Percentiles rank a stretch among this genome's conserved stretches.
Evolutionary conservation across 2,329 filamentous ascomycete species (phyloP).

Genomic region (Plenodomus tracheiphilus): DNA sequence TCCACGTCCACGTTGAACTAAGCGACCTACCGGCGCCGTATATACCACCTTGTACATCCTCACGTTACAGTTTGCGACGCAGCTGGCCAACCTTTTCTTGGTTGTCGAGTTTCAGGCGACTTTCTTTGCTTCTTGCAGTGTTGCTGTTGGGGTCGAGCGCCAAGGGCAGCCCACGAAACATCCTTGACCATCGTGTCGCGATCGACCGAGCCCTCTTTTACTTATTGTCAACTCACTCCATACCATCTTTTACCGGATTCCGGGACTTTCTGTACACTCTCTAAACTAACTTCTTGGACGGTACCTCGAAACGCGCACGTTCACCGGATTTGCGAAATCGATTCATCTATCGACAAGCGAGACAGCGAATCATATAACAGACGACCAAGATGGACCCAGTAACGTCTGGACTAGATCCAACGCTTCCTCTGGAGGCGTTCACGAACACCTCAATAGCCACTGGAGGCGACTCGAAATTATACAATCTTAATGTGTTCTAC

Average conservation of each 20-base stretch:
- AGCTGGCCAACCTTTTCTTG: not conserved
- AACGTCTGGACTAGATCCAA: slow-evolving; percentile 31
- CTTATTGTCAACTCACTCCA: slow-evolving; percentile 24
- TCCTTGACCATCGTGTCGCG: slow-evolving; percentile 28
- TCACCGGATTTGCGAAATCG: not conserved
- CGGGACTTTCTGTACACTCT: slow-evolving; percentile 1
- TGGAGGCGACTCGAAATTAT: slow-evolving; percentile 67
- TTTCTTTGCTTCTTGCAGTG: slow-evolving; percentile 16
- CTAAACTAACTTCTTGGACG: not conserved
- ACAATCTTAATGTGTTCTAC: slow-evolving; percentile 85
- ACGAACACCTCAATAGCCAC: slow-evolving; percentile 64
- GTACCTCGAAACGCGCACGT: not conserved
- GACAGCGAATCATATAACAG: not conserved
- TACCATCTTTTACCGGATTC: slow-evolving; percentile 23
- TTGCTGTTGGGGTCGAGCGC: slow-evolving; percentile 19
- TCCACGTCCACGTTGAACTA: not conserved
- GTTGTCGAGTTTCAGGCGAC: slow-evolving; percentile 3
- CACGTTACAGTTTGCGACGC: slow-evolving; percentile 1
- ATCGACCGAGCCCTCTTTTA: slow-evolving; percentile 19
- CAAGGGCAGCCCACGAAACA: slow-evolving; percentile 24
- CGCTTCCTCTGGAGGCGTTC: slow-evolving; percentile 38
- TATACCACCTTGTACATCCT: slow-evolving; percentile 5
- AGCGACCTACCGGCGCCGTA: not conserved
- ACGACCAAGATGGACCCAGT: slow-evolving; percentile 35
- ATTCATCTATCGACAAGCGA: not conserved